Conservation (phyloP, 176 grass and related monocot genomes). For the Urochloa ruziziensis region DNA sequence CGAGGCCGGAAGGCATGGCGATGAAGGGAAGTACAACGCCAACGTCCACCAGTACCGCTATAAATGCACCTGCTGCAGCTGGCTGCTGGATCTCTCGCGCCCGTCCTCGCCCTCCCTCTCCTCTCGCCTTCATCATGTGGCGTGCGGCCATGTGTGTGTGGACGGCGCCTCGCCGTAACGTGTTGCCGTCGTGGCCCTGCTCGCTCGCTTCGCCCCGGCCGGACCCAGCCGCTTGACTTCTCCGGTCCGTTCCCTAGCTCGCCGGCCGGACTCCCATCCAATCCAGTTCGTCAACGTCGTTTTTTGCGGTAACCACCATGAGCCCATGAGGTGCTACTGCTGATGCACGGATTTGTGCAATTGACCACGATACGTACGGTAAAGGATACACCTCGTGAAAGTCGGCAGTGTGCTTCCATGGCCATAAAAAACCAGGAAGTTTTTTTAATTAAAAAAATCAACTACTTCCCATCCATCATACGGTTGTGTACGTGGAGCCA, state of each 20-base stretch:
- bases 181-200: not conserved
- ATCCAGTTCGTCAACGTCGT: not conserved
- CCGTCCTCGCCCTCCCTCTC: not conserved
- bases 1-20: not conserved
- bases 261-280: not conserved
- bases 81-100: not conserved
- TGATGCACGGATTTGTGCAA: not conserved
- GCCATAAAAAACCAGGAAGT: not conserved
- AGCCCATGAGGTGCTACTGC: not conserved
- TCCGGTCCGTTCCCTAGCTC: not conserved
- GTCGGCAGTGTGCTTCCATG: not conserved
- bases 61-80: constrained; percentile 13
- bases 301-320: not conserved
- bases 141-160: not conserved
- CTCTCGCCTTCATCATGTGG: not conserved
- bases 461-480: too few species aligned
- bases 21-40: constrained; percentile 33
- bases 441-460: too few species aligned
- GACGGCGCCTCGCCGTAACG: not conserved
- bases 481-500: too few species aligned
- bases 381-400: not conserved
- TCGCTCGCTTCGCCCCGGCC: not conserved
- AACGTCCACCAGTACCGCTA: constrained; percentile 28
- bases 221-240: not conserved
- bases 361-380: not conserved